Evolutionary conservation across 2,329 filamentous ascomycete species (phyloP).

Genomic region (Diaporthe velutina): DNA sequence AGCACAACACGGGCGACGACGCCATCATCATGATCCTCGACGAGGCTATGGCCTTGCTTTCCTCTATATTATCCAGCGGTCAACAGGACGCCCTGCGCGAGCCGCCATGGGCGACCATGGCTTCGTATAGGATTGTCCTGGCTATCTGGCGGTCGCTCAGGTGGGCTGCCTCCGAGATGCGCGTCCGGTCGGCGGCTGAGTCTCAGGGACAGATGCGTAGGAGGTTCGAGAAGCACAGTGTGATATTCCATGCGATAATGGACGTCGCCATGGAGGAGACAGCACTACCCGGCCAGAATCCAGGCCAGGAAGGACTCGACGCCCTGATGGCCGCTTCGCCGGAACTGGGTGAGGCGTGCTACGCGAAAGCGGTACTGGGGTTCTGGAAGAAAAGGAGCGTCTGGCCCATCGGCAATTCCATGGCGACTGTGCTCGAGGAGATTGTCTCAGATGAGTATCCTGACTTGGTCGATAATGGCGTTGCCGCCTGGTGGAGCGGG

Average conservation of each 20-base stretch:
- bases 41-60: slow-evolving; percentile 44
- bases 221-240: slow-evolving; percentile 43
- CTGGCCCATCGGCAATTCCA: slow-evolving; percentile 40
- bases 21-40: slow-evolving; percentile 47
- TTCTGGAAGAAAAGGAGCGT: slow-evolving; percentile 41
- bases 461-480: background rate
- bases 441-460: slow-evolving; percentile 13
- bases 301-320: slow-evolving; percentile 29
- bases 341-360: slow-evolving; percentile 39
- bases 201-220: slow-evolving; percentile 41
- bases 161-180: slow-evolving; percentile 46
- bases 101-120: slow-evolving; percentile 48
- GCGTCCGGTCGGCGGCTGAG: slow-evolving; percentile 34
- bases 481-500: background rate
- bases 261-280: slow-evolving; percentile 39
- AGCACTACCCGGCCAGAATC: background rate
- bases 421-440: slow-evolving; percentile 41
- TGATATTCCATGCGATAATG: slow-evolving; percentile 46
- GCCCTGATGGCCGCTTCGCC: slow-evolving; percentile 32
- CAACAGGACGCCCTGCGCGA: slow-evolving; percentile 42
- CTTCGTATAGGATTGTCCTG: slow-evolving; percentile 47
- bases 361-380: slow-evolving; percentile 38
- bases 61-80: slow-evolving; percentile 35
- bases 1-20: slow-evolving; percentile 45
- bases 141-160: slow-evolving; percentile 48